Base-by-base conservation (phyloP, 306 rosid species). In the Dalbergia oliveri region DNA sequence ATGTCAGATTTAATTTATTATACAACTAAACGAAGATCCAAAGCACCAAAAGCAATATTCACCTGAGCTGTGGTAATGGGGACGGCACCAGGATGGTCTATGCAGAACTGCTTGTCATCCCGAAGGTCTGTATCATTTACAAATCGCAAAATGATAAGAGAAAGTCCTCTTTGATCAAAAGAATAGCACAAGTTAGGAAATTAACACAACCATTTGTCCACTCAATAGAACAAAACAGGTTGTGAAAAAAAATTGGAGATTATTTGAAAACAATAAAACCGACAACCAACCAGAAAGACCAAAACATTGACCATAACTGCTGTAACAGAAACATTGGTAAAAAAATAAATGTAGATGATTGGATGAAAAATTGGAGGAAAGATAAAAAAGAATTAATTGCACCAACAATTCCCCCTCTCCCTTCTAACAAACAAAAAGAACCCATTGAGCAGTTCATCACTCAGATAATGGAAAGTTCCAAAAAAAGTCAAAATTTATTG, bases 41-140 rank as follows among this genome's bases (percentile, higher is more conserved):
- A 66, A 61, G 79, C 57, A 69, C 53, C 73, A 13, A 18, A 76
- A 69, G 57, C 70, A 31, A 72, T 21, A 72, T 66, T 86, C 85
- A 95, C 99, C 89, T 93, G 99, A 86, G 91, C 96, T 26, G 93
- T 53, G 81, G 97, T 83, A 79, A 96, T 96, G 19, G 99, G 97
- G 68, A 93, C 98, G 21, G 98, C 98, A 78, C 97, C 97, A 68
- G 99, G 99, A 89, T 96, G 99, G 86, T 93, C 98, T 33, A 88
- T 73, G 73, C 93, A 93, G 87, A 93, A 96, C 82, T 96, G 99
- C 89, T 93, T 90, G 81, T 96, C 99, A 85, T 96, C 97, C 87
- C 99, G 96, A 81, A 96, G 98, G 71, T 96, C 99, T 96, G 88
- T 73, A 82, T 83, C 92, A 72, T 79, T 79, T 34, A 82, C 23